Conservation (phyloP, 352 stramenopile species). For the Phytophthora chlamydospora region DNA sequence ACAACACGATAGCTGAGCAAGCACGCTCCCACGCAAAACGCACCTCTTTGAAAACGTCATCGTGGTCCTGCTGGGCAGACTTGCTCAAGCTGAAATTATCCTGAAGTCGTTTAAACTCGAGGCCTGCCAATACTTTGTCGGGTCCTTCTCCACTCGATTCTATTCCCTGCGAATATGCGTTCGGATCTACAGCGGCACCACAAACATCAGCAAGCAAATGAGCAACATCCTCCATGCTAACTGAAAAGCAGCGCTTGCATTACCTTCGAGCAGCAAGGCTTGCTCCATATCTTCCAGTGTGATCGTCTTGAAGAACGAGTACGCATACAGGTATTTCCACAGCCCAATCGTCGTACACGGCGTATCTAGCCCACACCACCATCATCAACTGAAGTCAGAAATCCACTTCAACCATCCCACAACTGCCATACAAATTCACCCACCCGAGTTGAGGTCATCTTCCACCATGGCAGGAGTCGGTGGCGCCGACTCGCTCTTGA, state of each 20-base stretch:
- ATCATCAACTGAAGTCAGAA: conserved; percentile 2
- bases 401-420: conserved; percentile 3
- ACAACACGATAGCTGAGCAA: not conserved
- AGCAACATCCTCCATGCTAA: not conserved
- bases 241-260: not conserved
- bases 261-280: conserved; percentile 64
- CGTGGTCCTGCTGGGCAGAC: conserved; percentile 19
- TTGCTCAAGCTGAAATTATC: conserved; percentile 30
- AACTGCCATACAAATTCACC: conserved; percentile 1
- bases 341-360: conserved; percentile 71
- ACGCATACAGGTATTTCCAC: conserved; percentile 70
- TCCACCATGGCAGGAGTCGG: conserved; percentile 55
- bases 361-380: conserved; percentile 40
- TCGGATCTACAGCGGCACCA: conserved; percentile 23
- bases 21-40: not conserved
- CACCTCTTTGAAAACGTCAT: conserved; percentile 64
- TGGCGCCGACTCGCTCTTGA: conserved; percentile 35
- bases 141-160: conserved; percentile 14
- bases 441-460: conserved; percentile 70
- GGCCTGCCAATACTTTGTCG: conserved; percentile 1
- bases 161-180: conserved; percentile 24
- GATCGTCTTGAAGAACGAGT: conserved; percentile 69
- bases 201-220: conserved; percentile 1
- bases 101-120: conserved; percentile 22
- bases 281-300: conserved; percentile 65